Evolutionary conservation across 495 filamentous ascomycete species (phyloP).

Genomic region (Neurospora africana): DNA sequence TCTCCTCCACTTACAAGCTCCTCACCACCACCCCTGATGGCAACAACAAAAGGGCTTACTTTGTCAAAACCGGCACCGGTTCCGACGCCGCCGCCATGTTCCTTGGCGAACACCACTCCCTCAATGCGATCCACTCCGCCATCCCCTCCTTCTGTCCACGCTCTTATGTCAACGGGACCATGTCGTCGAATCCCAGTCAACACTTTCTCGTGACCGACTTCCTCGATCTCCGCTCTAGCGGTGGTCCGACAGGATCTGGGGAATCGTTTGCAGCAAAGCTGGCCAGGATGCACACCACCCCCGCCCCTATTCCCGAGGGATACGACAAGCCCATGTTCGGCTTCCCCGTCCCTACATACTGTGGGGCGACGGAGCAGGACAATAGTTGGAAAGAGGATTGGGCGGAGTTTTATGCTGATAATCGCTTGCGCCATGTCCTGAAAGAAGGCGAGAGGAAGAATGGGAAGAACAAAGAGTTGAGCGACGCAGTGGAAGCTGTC

Average conservation of each 20-base stretch:
- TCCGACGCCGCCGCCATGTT: slow-evolving; percentile 67
- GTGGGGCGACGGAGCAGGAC: slow-evolving; percentile 71
- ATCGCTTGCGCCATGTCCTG: slow-evolving; percentile 57
- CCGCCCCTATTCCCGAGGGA: slow-evolving; percentile 53
- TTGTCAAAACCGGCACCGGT: slow-evolving; percentile 69
- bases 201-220: slow-evolving; percentile 77
- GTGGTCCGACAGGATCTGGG: slow-evolving; percentile 13
- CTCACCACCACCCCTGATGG: slow-evolving; percentile 38
- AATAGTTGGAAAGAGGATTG: slow-evolving; percentile 60
- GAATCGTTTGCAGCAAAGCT: slow-evolving; percentile 61
- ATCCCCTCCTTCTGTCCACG: slow-evolving; percentile 67
- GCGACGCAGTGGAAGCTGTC: slow-evolving; percentile 50
- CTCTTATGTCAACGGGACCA: slow-evolving; percentile 57
- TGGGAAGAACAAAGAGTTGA: slow-evolving; percentile 51
- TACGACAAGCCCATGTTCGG: slow-evolving; percentile 57
- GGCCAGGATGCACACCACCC: slow-evolving; percentile 68
- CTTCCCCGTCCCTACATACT: slow-evolving; percentile 73
- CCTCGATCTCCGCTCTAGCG: slow-evolving; percentile 47
- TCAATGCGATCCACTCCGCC: slow-evolving; percentile 63
- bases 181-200: slow-evolving; percentile 37
- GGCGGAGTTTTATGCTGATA: slow-evolving; percentile 74
- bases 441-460: slow-evolving; percentile 45
- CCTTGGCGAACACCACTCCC: slow-evolving; percentile 68
- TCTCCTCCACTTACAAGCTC: slow-evolving; percentile 64
- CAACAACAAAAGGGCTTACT: slow-evolving; percentile 52